Conservation (phyloP, 2,329 filamentous ascomycete species). For the Fusarium sp. region DNA sequence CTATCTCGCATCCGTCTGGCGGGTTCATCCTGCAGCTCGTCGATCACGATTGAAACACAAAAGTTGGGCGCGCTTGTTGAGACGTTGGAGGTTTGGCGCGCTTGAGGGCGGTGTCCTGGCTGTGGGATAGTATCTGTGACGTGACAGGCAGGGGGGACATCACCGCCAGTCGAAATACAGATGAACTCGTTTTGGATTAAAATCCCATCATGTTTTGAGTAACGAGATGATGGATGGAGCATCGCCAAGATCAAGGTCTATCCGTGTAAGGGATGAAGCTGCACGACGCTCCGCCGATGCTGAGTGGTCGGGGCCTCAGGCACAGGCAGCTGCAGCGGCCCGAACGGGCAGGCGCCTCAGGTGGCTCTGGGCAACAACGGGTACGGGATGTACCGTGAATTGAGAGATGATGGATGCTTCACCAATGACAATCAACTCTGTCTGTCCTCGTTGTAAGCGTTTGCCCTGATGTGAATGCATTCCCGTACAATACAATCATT, state of each 20-base stretch:
- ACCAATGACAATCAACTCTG: neutral
- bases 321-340: slow-evolving; percentile 10
- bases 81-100: slow-evolving; percentile 9
- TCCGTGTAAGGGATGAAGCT: neutral
- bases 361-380: neutral
- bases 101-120: slow-evolving; percentile 3
- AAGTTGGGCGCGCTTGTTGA: slow-evolving; percentile 23
- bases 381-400: neutral
- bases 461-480: neutral
- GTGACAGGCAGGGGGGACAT: slow-evolving; percentile 3
- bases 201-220: neutral
- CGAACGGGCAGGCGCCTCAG: neutral
- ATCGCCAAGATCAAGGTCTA: neutral
- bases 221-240: neutral
- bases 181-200: neutral
- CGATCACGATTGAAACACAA: slow-evolving; percentile 9
- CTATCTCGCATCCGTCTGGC: slow-evolving; percentile 4
- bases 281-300: neutral
- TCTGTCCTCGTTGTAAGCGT: neutral
- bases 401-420: neutral
- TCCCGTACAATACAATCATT: neutral
- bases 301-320: slow-evolving; percentile 28
- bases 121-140: slow-evolving; percentile 6
- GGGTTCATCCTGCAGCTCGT: slow-evolving; percentile 14
- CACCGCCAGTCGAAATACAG: neutral